phyloP scores from a whole-genome alignment of 2,329 filamentous ascomycete genomes.

The Cladosporium sp. region DNA sequence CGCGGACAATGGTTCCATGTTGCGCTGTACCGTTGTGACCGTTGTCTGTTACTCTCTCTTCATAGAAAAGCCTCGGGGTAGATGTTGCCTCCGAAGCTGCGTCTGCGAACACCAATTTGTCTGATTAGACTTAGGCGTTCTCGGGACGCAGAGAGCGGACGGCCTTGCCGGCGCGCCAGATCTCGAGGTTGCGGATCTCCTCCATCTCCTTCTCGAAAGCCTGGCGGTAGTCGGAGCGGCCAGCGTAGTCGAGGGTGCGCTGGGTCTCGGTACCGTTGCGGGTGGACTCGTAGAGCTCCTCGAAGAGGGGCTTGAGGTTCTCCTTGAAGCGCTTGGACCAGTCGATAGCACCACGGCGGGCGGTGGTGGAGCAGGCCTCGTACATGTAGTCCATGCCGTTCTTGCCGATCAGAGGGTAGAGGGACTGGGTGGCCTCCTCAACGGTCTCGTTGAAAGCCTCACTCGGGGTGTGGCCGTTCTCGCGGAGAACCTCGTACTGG shows the following conservation, averaged over 20 bases:
- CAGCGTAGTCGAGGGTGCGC: slow-evolving; percentile 96
- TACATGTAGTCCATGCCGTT: slow-evolving; percentile 99
- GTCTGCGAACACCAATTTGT: slow-evolving; percentile 1
- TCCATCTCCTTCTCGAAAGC: slow-evolving; percentile 98
- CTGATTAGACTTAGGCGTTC: slow-evolving; percentile 26
- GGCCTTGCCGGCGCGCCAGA: slow-evolving; percentile 98
- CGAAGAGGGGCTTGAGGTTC: slow-evolving; percentile 97
- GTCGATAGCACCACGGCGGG: slow-evolving; percentile 96
- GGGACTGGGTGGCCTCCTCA: slow-evolving; percentile 95
- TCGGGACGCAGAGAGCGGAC: slow-evolving; percentile 56
- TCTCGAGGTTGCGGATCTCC: slow-evolving; percentile 96
- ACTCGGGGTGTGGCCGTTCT: slow-evolving; percentile 93
- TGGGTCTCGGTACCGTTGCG: slow-evolving; percentile 88
- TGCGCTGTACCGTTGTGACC: slow-evolving; percentile 12
- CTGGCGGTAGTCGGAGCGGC: slow-evolving; percentile 90
- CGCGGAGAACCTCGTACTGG: slow-evolving; percentile 99
- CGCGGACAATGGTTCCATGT: slow-evolving; percentile 11
- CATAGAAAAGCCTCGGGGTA: background rate
- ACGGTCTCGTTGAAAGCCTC: slow-evolving; percentile 99
- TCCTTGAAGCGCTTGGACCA: slow-evolving; percentile 98
- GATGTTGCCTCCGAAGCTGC: background rate
- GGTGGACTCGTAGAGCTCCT: slow-evolving; percentile 91
- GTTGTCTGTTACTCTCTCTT: slow-evolving; percentile 1
- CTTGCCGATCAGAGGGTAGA: slow-evolving; percentile 95
- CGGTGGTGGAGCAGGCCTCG: slow-evolving; percentile 97